A percentile compares a stretch with the other conserved stretches of the same genome.
phyloP scores from a whole-genome alignment of 1,284 basidiomycete species.

The Sphagnurus paluster region DNA sequence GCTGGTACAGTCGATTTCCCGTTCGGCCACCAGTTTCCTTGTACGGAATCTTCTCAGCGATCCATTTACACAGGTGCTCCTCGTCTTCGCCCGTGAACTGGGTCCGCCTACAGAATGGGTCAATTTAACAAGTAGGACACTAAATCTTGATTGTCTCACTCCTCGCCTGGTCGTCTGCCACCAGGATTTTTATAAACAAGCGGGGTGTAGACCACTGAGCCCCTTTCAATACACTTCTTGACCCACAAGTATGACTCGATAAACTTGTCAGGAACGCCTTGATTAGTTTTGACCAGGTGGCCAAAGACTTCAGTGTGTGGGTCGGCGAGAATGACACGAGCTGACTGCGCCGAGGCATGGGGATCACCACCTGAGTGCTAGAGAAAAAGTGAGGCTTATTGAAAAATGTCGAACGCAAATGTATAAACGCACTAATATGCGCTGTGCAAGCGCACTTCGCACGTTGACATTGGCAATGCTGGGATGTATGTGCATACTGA shows the following conservation, averaged over 20 bases:
- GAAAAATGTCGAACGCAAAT: conserved; percentile 3
- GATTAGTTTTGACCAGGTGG: conserved; percentile 66
- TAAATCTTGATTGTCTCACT: conserved; percentile 45
- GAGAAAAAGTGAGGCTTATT: conserved; percentile 9
- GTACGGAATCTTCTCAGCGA: conserved; percentile 76
- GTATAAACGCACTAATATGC: conserved; percentile 59
- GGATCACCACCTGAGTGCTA: conserved; percentile 80
- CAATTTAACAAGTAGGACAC: neutral
- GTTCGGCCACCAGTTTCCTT: conserved; percentile 77
- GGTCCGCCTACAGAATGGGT: conserved; percentile 51
- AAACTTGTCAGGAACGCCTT: conserved; percentile 64
- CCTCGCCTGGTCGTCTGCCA: conserved; percentile 75
- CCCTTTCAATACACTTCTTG: conserved; percentile 73
- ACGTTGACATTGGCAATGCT: conserved; percentile 76
- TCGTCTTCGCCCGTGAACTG: conserved; percentile 76
- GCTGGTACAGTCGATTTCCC: conserved; percentile 77
- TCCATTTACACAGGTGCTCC: conserved; percentile 69
- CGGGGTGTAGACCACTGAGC: conserved; percentile 62
- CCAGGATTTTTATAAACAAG: conserved; percentile 80
- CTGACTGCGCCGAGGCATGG: conserved; percentile 59
- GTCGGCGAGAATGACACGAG: conserved; percentile 74
- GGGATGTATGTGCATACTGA: conserved; percentile 74
- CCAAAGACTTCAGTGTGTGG: conserved; percentile 71
- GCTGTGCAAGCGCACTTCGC: conserved; percentile 57
- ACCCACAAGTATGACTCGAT: conserved; percentile 81